phyloP scores from a whole-genome alignment of 2,329 filamentous ascomycete species.

The Paraphaeosphaeria minitans region DNA sequence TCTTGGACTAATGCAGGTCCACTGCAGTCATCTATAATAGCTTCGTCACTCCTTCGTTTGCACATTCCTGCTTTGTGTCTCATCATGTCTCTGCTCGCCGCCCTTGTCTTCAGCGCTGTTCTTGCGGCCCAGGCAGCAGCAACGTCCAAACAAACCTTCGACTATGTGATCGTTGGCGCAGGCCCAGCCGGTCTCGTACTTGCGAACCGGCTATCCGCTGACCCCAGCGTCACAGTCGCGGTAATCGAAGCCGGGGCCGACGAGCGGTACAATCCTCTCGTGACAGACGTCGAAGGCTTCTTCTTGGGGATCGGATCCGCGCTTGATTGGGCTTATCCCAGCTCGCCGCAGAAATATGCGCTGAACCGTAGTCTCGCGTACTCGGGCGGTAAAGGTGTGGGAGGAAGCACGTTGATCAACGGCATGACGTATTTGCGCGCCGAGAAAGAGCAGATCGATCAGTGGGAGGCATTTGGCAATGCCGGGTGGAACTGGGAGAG shows the following conservation, averaged over 20 bases:
- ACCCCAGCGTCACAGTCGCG: constrained; percentile 30
- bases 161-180: constrained; percentile 43
- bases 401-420: constrained; percentile 53
- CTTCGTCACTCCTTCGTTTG: background rate
- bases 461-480: constrained; percentile 42
- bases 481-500: constrained; percentile 41
- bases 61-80: background rate
- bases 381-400: constrained; percentile 50
- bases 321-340: constrained; percentile 51
- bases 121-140: constrained; percentile 15
- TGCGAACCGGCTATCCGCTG: constrained; percentile 34
- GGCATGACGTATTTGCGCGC: constrained; percentile 46
- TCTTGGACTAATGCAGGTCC: background rate
- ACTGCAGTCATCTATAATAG: background rate
- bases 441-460: constrained; percentile 40
- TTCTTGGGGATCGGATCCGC: constrained; percentile 29
- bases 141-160: constrained; percentile 24
- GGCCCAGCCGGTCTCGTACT: constrained; percentile 42
- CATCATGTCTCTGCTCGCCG: background rate
- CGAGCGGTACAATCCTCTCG: constrained; percentile 37
- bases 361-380: constrained; percentile 34
- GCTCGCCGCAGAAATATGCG: constrained; percentile 46
- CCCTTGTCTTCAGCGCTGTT: background rate
- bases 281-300: constrained; percentile 33
- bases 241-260: constrained; percentile 43